Base-by-base conservation (phyloP, 305 asterid genomes). In the Fraxinus sp. region DNA sequence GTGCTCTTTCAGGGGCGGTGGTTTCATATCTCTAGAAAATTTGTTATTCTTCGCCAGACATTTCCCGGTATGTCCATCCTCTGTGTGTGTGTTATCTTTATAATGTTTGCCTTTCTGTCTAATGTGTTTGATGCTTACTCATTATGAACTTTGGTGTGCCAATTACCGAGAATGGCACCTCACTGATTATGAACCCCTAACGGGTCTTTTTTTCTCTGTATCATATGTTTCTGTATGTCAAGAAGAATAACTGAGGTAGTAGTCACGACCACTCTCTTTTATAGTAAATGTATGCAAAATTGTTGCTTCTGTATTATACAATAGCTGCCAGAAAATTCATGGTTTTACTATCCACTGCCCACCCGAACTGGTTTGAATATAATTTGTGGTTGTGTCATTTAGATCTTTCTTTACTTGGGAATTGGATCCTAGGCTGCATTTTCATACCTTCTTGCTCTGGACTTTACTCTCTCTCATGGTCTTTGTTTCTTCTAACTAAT, bases 11-110 rank as follows among this genome's bases (percentile, higher is more conserved):
- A 97, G 99, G 94, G 99, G 99, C 64, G 99, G 97, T 86, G 98
- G 99, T 85, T 95, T 92, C 87, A 95, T 97, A 84, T 97, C 99
- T 55, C 88, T 97, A 93, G 99, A 95, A 89, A 97, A 95, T 86
- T 91, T 97, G 87, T 86, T 95, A 87, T 97, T 88, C 90, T 95
- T 97, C 11, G 95, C 95, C 0, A 89, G 91, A 89, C 93, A 89
- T 84, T 97, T 97, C 86, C 98, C 97, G 33, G 99, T 97, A 90
- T 41, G 89, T 88, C 74, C 6, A 73, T 76, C 77, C 32, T 59
- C 30, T 77, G 82, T 55, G 43, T 24, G 82, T 72, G 20, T 68
- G 77, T 81, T 33, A 46, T 49, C 26, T 32, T 22, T 24, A 72
- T 80, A 52, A 24, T 26, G 36, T 43, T 75, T 43, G 35, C 33